Conservation (phyloP, 2,329 filamentous ascomycete species). For the Diaporthe batatas region DNA sequence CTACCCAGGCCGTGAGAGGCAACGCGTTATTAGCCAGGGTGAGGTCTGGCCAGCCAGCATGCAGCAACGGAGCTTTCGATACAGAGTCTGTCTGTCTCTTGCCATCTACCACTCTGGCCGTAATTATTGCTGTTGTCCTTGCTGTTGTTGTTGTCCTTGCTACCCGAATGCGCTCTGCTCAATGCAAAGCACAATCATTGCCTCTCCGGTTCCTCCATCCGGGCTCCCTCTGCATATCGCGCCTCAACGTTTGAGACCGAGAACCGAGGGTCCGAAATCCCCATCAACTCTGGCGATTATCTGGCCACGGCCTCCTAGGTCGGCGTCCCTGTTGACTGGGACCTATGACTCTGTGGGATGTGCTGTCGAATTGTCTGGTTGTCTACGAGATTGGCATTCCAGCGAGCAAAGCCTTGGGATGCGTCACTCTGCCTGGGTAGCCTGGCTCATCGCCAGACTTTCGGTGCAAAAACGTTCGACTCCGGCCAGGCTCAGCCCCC, state of each 20-base stretch:
- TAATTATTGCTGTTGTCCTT: neutral
- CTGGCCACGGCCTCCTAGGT: conserved; percentile 32
- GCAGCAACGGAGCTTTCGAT: conserved; percentile 14
- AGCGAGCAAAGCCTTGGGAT: conserved; percentile 24
- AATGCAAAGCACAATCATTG: neutral
- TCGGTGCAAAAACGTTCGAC: conserved; percentile 18
- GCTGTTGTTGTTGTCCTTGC: neutral
- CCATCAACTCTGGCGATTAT: conserved; percentile 31
- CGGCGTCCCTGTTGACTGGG: conserved; percentile 6
- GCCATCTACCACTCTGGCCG: neutral
- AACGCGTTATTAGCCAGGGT: neutral
- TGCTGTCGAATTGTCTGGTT: conserved; percentile 3
- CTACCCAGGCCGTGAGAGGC: conserved; percentile 19
- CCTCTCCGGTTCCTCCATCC: conserved; percentile 28
- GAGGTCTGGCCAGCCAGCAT: neutral
- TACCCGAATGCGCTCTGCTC: neutral
- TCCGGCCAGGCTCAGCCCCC: conserved; percentile 28
- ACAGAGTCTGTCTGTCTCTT: neutral
- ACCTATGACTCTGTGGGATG: neutral
- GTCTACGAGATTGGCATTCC: conserved; percentile 15
- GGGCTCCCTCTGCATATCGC: conserved; percentile 1
- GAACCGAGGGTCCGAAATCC: conserved; percentile 27
- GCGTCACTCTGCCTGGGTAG: conserved; percentile 16
- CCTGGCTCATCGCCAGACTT: conserved; percentile 25
- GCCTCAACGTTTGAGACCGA: conserved; percentile 30